These are phyloP conservation scores for Petunia secreta DNA, from an alignment of 257 asterid species.

Conservation along the genomic window DNA sequence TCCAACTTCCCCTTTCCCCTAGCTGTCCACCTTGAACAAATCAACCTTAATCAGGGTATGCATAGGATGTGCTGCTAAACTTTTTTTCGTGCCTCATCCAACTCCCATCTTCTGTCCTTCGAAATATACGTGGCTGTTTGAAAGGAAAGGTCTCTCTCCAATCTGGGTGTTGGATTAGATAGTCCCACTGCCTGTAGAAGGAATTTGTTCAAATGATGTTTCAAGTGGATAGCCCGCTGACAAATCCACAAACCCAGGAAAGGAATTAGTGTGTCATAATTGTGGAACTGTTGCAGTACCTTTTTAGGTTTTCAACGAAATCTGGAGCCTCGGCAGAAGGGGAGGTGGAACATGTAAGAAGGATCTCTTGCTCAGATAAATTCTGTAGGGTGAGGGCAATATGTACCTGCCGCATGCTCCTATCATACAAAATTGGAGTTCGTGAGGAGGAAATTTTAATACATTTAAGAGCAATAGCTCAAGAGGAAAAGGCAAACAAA, in stretches of 20 bases:
- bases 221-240: background rate
- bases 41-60: background rate
- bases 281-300: slow-evolving; percentile 44
- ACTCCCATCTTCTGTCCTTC: slow-evolving; percentile 54
- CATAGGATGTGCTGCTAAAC: slow-evolving; percentile 22
- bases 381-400: slow-evolving; percentile 56
- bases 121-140: slow-evolving; percentile 64
- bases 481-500: background rate
- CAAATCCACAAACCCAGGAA: background rate
- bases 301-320: slow-evolving; percentile 69
- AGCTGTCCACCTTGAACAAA: background rate
- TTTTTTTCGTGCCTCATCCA: slow-evolving; percentile 49
- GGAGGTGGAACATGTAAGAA: slow-evolving; percentile 79
- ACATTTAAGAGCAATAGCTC: slow-evolving; percentile 12
- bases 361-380: slow-evolving; percentile 74
- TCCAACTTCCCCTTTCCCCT: background rate
- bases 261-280: background rate
- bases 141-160: slow-evolving; percentile 75
- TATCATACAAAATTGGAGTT: slow-evolving; percentile 30
- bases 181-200: slow-evolving; percentile 67
- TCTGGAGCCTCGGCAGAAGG: slow-evolving; percentile 85
- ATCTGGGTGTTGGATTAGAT: slow-evolving; percentile 68
- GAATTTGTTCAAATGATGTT: slow-evolving; percentile 20
- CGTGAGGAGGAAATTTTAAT: background rate
- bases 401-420: slow-evolving; percentile 55